Evolutionary conservation across 345 rosid genomes (phyloP), one percentile per base, ranked within the genome.

Genomic region (Hypericum androsaemum): DNA sequence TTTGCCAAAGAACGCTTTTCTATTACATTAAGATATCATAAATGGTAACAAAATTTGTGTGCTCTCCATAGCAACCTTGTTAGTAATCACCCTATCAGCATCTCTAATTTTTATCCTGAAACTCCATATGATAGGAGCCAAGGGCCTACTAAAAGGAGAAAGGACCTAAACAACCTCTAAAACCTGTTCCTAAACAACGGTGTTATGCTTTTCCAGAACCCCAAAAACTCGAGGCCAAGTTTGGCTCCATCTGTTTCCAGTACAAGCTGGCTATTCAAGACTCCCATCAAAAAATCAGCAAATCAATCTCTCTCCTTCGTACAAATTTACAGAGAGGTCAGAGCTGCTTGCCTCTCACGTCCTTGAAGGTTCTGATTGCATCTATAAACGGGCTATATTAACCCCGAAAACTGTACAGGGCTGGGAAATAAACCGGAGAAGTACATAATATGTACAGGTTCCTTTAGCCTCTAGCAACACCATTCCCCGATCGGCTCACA

Each of bases 271-370:
- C 49, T 10, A 52, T 9, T 46, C 40, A 36, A 39, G 61, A 68
- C 58, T 50, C 51, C 54, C 47, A 39, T 54, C 41, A 54, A 67
- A 65, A 71, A 66, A 64, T 59, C 67, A 64, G 60, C 68, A 63
- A 60, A 64, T 57, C 55, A 51, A 62, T 68, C 71, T 70, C 71
- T 70, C 71, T 57, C 32, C 66, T 76, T 71, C 73, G 68, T 71
- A 76, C 81, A 79, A 61, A 71, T 68, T 73, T 66, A 71, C 75
- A 68, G 48, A 54, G 43, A 64, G 50, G 53, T 52, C 43, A 11
- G 41, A 22, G 40, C 64, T 35, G 54, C 17, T 54, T 35, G 56
- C 54, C 52, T 43, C 60, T 61, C 8, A 47, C 59, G 39, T 59
- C 45, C 46, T 45, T 51, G 56, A 61, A 59, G 59, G 64, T 52